Percentiles rank a stretch among this genome's conserved stretches.
These are phyloP conservation scores for Laetiporus sulphureus DNA, from an alignment of 1,284 basidiomycete genomes.

Conservation along the genomic window DNA sequence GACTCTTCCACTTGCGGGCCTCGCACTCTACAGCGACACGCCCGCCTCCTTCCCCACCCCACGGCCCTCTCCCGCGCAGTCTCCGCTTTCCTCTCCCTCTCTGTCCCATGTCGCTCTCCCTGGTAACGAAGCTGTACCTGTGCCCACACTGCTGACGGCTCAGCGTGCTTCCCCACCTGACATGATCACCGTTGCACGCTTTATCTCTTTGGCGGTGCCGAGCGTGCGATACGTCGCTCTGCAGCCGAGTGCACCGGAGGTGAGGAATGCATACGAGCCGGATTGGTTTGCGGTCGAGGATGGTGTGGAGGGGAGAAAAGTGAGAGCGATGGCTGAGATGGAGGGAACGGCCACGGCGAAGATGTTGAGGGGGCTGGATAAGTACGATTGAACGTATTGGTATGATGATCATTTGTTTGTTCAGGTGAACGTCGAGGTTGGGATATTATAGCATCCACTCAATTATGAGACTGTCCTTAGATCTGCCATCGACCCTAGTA, in stretches of 20 bases:
- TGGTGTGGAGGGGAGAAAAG: background rate
- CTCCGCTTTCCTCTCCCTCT: constrained; percentile 1
- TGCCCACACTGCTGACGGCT: too few species aligned
- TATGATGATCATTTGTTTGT: too few species aligned
- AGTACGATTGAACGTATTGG: background rate
- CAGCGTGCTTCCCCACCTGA: too few species aligned
- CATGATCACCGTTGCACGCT: background rate
- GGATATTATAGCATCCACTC: too few species aligned
- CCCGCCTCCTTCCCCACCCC: constrained; percentile 1
- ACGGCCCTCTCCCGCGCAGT: constrained; percentile 1
- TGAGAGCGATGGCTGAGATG: background rate
- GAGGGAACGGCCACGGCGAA: background rate
- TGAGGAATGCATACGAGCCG: background rate
- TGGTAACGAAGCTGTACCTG: too few species aligned
- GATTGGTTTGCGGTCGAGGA: background rate
- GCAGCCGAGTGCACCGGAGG: background rate
- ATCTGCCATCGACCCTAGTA: too few species aligned
- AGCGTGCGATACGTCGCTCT: constrained; percentile 1
- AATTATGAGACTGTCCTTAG: too few species aligned
- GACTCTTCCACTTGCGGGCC: constrained; percentile 1
- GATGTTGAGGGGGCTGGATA: background rate
- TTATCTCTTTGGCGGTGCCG: background rate
- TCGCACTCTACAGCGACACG: constrained; percentile 1
- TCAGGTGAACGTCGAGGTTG: too few species aligned
- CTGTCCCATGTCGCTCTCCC: too few species aligned